Evolutionary conservation across 106 monocot species (phyloP).

Genomic region (Alisma plantagoaquatica): DNA sequence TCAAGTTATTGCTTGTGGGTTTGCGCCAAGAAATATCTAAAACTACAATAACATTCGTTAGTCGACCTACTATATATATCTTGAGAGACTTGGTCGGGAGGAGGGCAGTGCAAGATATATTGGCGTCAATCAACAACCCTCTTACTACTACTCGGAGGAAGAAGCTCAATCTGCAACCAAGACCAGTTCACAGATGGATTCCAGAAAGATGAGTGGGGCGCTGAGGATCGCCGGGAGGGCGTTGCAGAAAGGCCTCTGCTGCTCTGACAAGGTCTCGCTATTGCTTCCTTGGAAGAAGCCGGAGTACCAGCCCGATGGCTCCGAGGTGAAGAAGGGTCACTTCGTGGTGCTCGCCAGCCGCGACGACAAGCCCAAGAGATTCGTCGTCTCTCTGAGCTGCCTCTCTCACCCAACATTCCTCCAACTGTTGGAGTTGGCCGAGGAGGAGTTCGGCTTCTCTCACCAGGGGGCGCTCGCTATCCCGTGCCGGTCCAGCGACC

Average conservation of each 20-base stretch:
- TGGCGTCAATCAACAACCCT: too few relatives aligned
- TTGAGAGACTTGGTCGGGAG: too few relatives aligned
- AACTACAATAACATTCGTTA: too few relatives aligned
- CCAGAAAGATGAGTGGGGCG: slow-evolving; percentile 4
- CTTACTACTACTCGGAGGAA: too few relatives aligned
- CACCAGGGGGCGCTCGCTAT: slow-evolving; percentile 31
- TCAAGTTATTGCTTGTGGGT: too few relatives aligned
- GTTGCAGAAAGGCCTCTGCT: slow-evolving; percentile 16
- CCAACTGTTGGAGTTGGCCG: slow-evolving; percentile 27
- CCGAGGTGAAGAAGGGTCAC: slow-evolving; percentile 32
- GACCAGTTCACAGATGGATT: too few relatives aligned
- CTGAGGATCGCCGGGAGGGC: slow-evolving; percentile 15
- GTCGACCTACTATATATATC: too few relatives aligned
- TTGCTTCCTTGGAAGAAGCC: background rate
- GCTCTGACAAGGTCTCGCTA: too few relatives aligned
- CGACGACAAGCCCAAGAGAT: slow-evolving; percentile 20
- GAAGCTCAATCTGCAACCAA: too few relatives aligned
- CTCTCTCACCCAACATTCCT: slow-evolving; percentile 33
- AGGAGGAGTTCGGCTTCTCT: slow-evolving; percentile 39
- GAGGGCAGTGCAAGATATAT: too few relatives aligned
- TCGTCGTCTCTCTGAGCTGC: slow-evolving; percentile 27
- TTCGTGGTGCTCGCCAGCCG: slow-evolving; percentile 19
- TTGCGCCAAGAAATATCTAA: too few relatives aligned
- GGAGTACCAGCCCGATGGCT: too few relatives aligned
- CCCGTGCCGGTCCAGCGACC: slow-evolving; percentile 21